Percentiles rank a stretch among this genome's conserved stretches.
phyloP scores from a whole-genome alignment of 169 alveolate genomes.

The Plasmodium vivax region DNA sequence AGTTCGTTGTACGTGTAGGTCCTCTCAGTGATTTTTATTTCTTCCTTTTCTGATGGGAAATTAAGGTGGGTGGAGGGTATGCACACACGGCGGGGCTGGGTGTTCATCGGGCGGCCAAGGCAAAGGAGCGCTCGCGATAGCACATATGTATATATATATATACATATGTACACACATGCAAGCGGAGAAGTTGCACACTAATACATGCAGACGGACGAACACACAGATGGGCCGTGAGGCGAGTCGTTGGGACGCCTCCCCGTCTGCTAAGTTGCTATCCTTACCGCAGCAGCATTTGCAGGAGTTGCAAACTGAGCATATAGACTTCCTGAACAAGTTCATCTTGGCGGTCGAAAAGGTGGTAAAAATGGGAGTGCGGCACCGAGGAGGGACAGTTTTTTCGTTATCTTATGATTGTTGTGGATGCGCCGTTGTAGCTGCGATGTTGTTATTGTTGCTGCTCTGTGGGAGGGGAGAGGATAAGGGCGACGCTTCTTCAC shows the following conservation, averaged over 20 bases:
- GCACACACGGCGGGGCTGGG: not conserved
- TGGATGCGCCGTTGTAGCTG: not conserved
- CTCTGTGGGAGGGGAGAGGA: not conserved
- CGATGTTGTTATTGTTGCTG: not conserved
- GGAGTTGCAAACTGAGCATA: constrained; percentile 48
- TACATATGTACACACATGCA: not conserved
- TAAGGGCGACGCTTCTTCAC: not conserved
- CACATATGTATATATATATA: not conserved
- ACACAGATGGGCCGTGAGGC: not conserved
- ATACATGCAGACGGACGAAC: not conserved
- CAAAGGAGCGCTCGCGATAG: not conserved
- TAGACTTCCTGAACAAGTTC: constrained; percentile 45
- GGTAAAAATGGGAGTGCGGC: not conserved
- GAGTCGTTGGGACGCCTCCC: not conserved
- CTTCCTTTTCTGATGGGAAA: constrained; percentile 18
- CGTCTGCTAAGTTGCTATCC: not conserved
- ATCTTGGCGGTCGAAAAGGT: constrained; percentile 4
- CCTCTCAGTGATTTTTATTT: constrained; percentile 45
- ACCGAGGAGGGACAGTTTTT: not conserved
- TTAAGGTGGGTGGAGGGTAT: not conserved
- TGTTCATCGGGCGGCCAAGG: not conserved
- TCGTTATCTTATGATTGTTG: not conserved
- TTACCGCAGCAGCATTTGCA: constrained; percentile 73
- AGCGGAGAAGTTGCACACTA: not conserved
- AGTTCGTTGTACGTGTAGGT: constrained; percentile 66